These are phyloP conservation scores for Trypanosoma boissoni DNA, from an alignment of 208 protist genomes.

Conservation along the genomic window DNA sequence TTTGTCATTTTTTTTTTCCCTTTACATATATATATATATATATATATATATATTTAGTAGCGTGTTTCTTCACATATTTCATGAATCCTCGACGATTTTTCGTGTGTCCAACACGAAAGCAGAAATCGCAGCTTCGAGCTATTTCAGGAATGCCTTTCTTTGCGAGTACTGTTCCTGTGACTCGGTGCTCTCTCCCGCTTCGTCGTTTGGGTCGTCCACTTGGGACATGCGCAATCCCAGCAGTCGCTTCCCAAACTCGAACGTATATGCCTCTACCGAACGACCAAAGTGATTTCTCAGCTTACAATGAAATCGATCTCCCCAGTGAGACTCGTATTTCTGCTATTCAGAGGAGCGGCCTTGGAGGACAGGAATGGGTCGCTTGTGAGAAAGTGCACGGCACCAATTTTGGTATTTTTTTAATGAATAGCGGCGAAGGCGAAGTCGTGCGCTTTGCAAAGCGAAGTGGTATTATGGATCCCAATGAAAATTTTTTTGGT, in stretches of 20 bases:
- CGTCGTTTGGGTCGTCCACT: too few species aligned
- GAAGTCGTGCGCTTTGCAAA: slow-evolving; percentile 69
- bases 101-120: background rate
- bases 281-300: slow-evolving; percentile 74
- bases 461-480: slow-evolving; percentile 86
- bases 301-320: slow-evolving; percentile 84
- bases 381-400: slow-evolving; percentile 87
- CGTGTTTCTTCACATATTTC: background rate
- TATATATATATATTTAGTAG: slow-evolving; percentile 2
- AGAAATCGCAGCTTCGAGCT: background rate
- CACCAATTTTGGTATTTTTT: slow-evolving; percentile 83
- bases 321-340: slow-evolving; percentile 80
- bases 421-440: slow-evolving; percentile 49
- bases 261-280: slow-evolving; percentile 58
- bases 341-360: slow-evolving; percentile 57
- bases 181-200: too few species aligned
- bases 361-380: slow-evolving; percentile 77
- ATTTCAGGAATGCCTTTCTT: background rate
- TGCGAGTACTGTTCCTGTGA: too few species aligned
- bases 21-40: slow-evolving; percentile 6
- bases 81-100: background rate
- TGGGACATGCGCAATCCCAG: slow-evolving; percentile 1
- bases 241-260: slow-evolving; percentile 18
- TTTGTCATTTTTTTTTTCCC: slow-evolving; percentile 7
- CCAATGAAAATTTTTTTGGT: slow-evolving; percentile 89